A percentile compares a stretch with the other conserved stretches of the same genome.
Conservation (phyloP, 805 yeast species). For the Wickerhamomyces alni region DNA sequence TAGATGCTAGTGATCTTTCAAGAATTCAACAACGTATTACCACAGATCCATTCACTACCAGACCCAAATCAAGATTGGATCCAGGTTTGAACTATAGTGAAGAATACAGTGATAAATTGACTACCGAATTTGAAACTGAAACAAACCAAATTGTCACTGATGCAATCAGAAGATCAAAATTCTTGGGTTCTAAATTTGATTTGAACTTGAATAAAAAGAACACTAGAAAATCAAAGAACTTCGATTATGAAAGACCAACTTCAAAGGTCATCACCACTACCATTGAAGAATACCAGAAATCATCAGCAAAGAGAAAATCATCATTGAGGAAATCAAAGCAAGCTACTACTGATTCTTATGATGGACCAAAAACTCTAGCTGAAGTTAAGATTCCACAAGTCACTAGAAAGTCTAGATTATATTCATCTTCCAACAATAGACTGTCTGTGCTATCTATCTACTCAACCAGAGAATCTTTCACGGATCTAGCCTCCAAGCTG, state of each 20-base stretch:
- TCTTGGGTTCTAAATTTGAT: conserved; percentile 36
- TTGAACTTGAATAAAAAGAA: conserved; percentile 23
- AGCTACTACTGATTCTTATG: conserved; percentile 1
- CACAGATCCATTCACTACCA: conserved; percentile 29
- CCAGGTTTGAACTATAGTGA: conserved; percentile 31
- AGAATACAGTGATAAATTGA: conserved; percentile 3
- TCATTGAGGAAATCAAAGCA: conserved; percentile 15
- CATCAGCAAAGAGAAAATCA: conserved; percentile 9
- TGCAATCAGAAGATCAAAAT: conserved; percentile 38
- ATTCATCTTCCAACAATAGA: conserved; percentile 58
- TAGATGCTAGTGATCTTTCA: conserved; percentile 22
- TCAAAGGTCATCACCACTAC: conserved; percentile 23
- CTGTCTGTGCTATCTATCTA: conserved; percentile 66
- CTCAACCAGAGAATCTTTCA: conserved; percentile 61
- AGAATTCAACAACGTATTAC: conserved; percentile 31
- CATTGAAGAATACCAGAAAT: conserved; percentile 12
- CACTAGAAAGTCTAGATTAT: conserved; percentile 59
- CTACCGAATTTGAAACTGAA: conserved; percentile 11
- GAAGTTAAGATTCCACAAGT: conserved; percentile 67
- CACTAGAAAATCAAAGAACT: conserved; percentile 4
- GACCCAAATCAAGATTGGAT: conserved; percentile 39
- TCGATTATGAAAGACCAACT: conserved; percentile 8
- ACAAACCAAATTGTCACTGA: conserved; percentile 28
- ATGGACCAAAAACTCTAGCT: conserved; percentile 46
- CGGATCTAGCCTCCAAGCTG: conserved; percentile 45